Evolutionary conservation across 495 filamentous ascomycete species (phyloP).

Genomic region (Trichoderma orchidacearum): DNA sequence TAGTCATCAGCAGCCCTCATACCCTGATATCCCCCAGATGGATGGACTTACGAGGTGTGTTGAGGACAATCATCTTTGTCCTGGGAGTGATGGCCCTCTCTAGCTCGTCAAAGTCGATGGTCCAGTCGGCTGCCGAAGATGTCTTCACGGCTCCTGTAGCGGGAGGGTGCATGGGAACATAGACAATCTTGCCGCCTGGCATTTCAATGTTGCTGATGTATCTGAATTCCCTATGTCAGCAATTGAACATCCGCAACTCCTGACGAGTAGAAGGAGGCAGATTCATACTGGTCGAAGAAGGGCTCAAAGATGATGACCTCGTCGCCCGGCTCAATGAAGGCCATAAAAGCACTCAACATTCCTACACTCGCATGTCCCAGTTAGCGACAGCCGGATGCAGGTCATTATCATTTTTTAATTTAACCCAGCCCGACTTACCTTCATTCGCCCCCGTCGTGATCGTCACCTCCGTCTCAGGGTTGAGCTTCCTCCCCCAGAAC

Average conservation of each 20-base stretch:
- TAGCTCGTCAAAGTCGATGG: conserved; percentile 69
- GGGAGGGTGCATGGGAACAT: conserved; percentile 88
- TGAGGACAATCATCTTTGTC: conserved; percentile 91
- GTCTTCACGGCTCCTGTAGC: conserved; percentile 65
- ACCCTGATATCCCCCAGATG: conserved; percentile 9
- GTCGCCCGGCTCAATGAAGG: conserved; percentile 83
- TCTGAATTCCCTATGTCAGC: conserved; percentile 17
- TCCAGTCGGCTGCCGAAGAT: conserved; percentile 78
- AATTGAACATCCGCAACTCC: neutral
- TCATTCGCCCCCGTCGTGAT: conserved; percentile 97
- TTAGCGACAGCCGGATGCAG: neutral
- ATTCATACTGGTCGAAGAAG: conserved; percentile 88
- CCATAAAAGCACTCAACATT: conserved; percentile 96
- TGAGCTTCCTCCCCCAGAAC: conserved; percentile 61
- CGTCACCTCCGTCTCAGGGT: conserved; percentile 83
- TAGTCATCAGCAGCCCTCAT: neutral
- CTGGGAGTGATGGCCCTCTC: conserved; percentile 69
- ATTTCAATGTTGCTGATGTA: conserved; percentile 97
- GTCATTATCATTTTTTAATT: neutral
- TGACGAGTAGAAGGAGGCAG: neutral
- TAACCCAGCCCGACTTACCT: conserved; percentile 28
- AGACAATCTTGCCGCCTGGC: conserved; percentile 87
- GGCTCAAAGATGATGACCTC: conserved; percentile 98
- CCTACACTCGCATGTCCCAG: conserved; percentile 16
- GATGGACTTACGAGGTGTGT: conserved; percentile 38